These are phyloP conservation scores for Cubamyces sp. DNA, from an alignment of 768 basidiomycete species.

Conservation along the genomic window DNA sequence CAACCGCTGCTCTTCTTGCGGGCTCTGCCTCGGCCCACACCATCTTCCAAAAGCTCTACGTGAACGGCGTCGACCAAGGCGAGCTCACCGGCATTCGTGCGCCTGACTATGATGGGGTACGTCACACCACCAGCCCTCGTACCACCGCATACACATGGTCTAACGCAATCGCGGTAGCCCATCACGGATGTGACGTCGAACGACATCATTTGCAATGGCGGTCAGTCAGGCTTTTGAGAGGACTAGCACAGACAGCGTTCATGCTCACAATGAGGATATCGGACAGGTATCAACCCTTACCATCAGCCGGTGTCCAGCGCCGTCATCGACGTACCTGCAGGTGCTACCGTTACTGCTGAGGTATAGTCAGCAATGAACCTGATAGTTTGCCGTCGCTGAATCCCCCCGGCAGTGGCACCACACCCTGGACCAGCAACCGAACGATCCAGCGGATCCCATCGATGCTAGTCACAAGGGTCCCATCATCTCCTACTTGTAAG, in stretches of 20 bases:
- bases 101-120: slow-evolving; percentile 50
- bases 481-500: slow-evolving; percentile 23
- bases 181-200: slow-evolving; percentile 60
- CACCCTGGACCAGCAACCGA: slow-evolving; percentile 26
- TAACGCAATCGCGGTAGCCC: slow-evolving; percentile 40
- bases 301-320: slow-evolving; percentile 47
- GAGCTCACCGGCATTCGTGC: slow-evolving; percentile 49
- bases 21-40: slow-evolving; percentile 48
- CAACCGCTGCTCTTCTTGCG: slow-evolving; percentile 5
- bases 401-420: slow-evolving; percentile 11
- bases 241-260: too few relatives aligned
- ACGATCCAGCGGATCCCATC: slow-evolving; percentile 53
- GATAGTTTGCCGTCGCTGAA: not conserved
- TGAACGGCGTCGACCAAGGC: slow-evolving; percentile 55
- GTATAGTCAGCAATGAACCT: slow-evolving; percentile 39
- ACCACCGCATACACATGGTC: not conserved
- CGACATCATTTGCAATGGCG: slow-evolving; percentile 61
- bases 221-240: not conserved
- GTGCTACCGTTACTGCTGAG: slow-evolving; percentile 56
- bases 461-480: slow-evolving; percentile 55
- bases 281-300: slow-evolving; percentile 51
- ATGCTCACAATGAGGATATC: too few relatives aligned
- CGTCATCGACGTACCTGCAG: slow-evolving; percentile 55
- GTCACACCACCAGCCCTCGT: slow-evolving; percentile 28
- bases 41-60: slow-evolving; percentile 58